Base-by-base conservation (phyloP, 176 grass and related monocot species). In the Zizania latifolia region DNA sequence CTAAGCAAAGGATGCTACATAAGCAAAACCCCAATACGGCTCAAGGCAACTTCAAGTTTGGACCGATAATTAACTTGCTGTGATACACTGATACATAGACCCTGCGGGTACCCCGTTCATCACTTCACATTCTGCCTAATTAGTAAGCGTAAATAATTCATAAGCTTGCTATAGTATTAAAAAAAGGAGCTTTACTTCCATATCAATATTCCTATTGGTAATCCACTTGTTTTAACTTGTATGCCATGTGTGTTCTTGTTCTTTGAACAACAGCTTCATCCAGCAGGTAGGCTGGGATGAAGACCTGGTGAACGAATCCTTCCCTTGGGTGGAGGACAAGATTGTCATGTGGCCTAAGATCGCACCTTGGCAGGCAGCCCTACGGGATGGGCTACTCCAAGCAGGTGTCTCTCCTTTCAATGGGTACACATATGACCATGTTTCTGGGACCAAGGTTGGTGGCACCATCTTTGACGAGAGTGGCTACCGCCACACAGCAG, bases 321-420 rank as follows among this genome's bases (percentile, higher is more conserved):
- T 79, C 81, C 82, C 81, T 31, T 96, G 92, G 92, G 84, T 92
- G 17, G 89, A 96, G 64, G 76, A 87, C 10, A 87, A 83, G 75
- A 79, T 96, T 48, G 89, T 92, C 39, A 60, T 85, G 68, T 96
- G 92, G 92, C 92, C 92, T 23, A 89, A 89, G 60, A 78, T 96
- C 15, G 86, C 92, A 16, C 89, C 89, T 26, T 96, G 92, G 89
- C 88, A 96, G 40, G 83, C 68, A 2, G 92, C 92, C 29, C 22
- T 96, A 24, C 75, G 69, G 50, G 83, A 92, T 75, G 92, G 89
- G 6, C 65, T 96, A 19, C 69, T 96, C 17, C 83, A 89, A 78
- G 85, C 89, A 55, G 89, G 92, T 14, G 83, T 92, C 39, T 81
- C 84, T 13, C 92, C 92, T 30, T 96, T 87, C 92, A 96, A 96